A percentile compares a stretch with the other conserved stretches of the same genome.
These are phyloP conservation scores for Exophiala xenobiotica DNA, from an alignment of 2,329 filamentous ascomycete species.

Conservation along the genomic window DNA sequence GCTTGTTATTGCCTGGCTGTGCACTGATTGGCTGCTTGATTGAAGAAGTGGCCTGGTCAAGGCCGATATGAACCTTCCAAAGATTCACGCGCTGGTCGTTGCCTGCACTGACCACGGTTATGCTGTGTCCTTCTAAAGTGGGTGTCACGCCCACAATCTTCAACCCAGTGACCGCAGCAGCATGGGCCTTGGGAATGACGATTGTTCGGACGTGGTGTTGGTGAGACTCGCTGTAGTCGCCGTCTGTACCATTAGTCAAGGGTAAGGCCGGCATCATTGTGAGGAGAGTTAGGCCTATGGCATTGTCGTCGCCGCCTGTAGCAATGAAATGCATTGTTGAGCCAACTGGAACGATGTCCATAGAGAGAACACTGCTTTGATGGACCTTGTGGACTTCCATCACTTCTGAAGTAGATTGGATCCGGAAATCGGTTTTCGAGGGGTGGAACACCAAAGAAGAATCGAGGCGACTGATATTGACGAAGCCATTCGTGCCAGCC, in stretches of 20 bases:
- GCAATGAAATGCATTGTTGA: constrained; percentile 54
- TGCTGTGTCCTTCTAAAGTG: constrained; percentile 10
- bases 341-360: constrained; percentile 38
- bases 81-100: constrained; percentile 50
- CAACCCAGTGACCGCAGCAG: constrained; percentile 44
- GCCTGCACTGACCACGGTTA: constrained; percentile 41
- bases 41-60: constrained; percentile 7
- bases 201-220: constrained; percentile 33
- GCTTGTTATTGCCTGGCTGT: neutral
- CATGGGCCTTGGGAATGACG: constrained; percentile 44
- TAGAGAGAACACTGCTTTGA: constrained; percentile 73
- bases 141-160: constrained; percentile 33
- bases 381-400: constrained; percentile 54
- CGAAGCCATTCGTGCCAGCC: constrained; percentile 76
- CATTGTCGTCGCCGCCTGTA: constrained; percentile 87
- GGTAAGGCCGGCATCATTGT: neutral
- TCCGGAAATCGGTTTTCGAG: too few species aligned
- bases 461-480: constrained; percentile 56
- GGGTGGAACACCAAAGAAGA: neutral
- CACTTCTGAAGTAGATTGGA: too few species aligned
- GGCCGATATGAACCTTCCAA: constrained; percentile 40
- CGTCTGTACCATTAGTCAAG: too few species aligned
- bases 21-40: neutral
- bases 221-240: neutral
- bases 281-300: constrained; percentile 59